Evolutionary conservation across 768 basidiomycete species (phyloP).

Genomic region (Cyathus striatus): DNA sequence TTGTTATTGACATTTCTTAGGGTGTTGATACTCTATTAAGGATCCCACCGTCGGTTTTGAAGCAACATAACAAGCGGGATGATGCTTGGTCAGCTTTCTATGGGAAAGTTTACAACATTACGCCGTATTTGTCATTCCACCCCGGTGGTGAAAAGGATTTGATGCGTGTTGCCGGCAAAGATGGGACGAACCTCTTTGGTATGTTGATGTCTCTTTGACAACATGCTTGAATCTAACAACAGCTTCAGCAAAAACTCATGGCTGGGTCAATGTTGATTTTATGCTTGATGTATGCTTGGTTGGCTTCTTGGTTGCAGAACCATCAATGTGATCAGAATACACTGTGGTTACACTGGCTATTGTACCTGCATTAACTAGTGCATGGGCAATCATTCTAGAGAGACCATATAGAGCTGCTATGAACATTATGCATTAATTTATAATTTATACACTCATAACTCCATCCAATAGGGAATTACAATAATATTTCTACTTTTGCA

Average conservation of each 20-base stretch:
- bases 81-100: slow-evolving; percentile 94
- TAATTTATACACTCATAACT: background rate
- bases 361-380: too few relatives aligned
- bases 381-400: background rate
- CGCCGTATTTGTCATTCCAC: slow-evolving; percentile 85
- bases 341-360: too few relatives aligned
- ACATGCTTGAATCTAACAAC: slow-evolving; percentile 4
- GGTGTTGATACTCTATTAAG: slow-evolving; percentile 66
- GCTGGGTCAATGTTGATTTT: slow-evolving; percentile 95
- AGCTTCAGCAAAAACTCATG: slow-evolving; percentile 75
- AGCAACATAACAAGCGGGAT: slow-evolving; percentile 72
- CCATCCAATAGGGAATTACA: too few relatives aligned
- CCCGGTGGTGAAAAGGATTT: slow-evolving; percentile 93
- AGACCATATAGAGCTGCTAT: slow-evolving; percentile 5
- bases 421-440: background rate
- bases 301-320: slow-evolving; percentile 81
- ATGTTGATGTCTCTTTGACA: slow-evolving; percentile 18
- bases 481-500: too few relatives aligned
- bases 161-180: slow-evolving; percentile 91
- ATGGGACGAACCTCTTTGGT: slow-evolving; percentile 95
- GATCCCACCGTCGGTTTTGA: slow-evolving; percentile 73
- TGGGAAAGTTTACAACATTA: slow-evolving; percentile 96
- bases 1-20: slow-evolving; percentile 29
- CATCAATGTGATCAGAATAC: slow-evolving; percentile 21
- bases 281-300: slow-evolving; percentile 94